Evolutionary conservation across 2,329 filamentous ascomycete species (phyloP), one percentile per base, ranked within the genome.

Genomic region (Cucurbitaria berberidis): DNA sequence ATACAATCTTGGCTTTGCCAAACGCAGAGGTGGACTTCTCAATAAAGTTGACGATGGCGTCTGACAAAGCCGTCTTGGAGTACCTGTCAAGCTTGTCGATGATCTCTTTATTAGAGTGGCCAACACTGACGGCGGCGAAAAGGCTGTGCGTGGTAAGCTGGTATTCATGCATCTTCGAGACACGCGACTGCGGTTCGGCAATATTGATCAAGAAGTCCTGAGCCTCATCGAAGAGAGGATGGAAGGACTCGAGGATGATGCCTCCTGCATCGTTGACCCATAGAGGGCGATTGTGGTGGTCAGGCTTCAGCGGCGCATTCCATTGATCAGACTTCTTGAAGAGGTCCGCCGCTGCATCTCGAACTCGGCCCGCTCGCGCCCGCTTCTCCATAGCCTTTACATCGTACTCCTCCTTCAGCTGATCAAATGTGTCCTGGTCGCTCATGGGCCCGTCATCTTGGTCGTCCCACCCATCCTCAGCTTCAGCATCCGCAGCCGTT

Each of bases 201-300:
- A 99, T 93, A 41, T 95, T 96, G 66, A 96, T 96, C 53, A 99
- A 81, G 72, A 99, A 96, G 73, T 96, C 92, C 72, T 96, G 92
- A 0, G 91, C 93, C 68, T 93, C 89, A 51, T 89, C 84, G 51
- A 93, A 92, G 51, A 95, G 81, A 2, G 93, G 90, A 46, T 90
- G 93, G 78, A 97, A 98, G 65, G 92, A 96, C 80, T 99, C 93
- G 38, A 98, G 82, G 26, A 96, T 95, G 70, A 98, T 95, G 59
- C 89, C 87, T 30, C 90, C 92, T 41, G 88, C 81, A 2, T 92
- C 90, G 72, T 97, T 92, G 64, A 99, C 95, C 91, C 92, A 98
- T 54, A 98, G 82, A 15, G 95, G 95, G 15, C 95, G 88, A 69
- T 93, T 91, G 59, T 88, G 86, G 78, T 96, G 92, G 74, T 98